Base-by-base conservation (phyloP, 2,329 filamentous ascomycete genomes). In the Calonectria pseudoturangicola region DNA sequence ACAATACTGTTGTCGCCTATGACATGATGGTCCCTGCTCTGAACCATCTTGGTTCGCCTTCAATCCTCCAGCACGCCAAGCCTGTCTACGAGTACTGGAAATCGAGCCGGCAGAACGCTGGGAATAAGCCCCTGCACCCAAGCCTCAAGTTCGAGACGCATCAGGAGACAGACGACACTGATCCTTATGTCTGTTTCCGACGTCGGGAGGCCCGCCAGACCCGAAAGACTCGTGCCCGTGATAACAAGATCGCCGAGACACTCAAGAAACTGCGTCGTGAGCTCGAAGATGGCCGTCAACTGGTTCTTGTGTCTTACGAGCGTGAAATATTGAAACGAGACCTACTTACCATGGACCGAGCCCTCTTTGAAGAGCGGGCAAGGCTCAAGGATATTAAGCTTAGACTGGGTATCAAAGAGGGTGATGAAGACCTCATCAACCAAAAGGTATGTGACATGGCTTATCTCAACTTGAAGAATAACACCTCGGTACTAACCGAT, bases 161-260 rank as follows among this genome's bases (percentile, higher is more conserved):
- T 75, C 94, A 95, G 82, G 96, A 98, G 76, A 97, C 93, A 73
- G 97, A 99, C 84, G 97, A 99, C 82, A 92, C 94, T 79, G 97
- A 99, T 85, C 97, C 97, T 62, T 99, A 98, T 86, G 96, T 99
- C 80, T 99, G 97, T 86, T 99, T 99, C 90, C 92, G 97, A 82
- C 92, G 97, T 79, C 94, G 97, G 75, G 97, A 99, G 85, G 94
- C 98, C 58, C 93, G 97, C 71, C 95, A 98, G 83, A 96, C 95
- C 63, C 94, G 97, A 79, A 99, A 98, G 87, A 99, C 97, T 45
- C 91, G 97, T 81, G 95, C 95, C 78, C 92, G 97, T 81, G 97
- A 99, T 87, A 95, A 95, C 43, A 96, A 98, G 85, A 95, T 96
- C 79, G 95, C 94, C 68, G 97, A 99, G 83, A 98, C 98, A 84